Base-by-base conservation (phyloP, 2,329 filamentous ascomycete species). In the Elsinoe perseae region DNA sequence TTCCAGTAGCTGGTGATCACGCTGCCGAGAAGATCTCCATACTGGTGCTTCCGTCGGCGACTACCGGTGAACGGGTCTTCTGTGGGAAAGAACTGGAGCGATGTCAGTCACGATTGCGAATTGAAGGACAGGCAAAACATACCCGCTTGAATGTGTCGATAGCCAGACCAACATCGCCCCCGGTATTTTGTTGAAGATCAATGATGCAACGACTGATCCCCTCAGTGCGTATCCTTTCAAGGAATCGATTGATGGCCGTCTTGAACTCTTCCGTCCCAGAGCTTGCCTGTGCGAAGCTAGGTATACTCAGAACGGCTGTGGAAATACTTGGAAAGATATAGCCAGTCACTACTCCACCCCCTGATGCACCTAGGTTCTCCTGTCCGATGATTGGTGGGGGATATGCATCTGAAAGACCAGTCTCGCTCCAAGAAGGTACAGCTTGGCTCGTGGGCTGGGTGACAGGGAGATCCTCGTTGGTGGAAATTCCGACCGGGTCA, bases 291-390 rank as follows among this genome's bases (percentile, higher is more conserved):
- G 67, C 59, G 46, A 75, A 75, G 52, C 59, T 69, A 1, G 72
- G 72, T 32, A 74, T 69, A 48, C 70, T 73, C 8, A 75, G 61
- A 0, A 75, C 69, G 4, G 67, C 68, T 6, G 67, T 65, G 1
- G 64, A 61, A 5, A 63, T 61, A 21, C 62, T 60, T 16, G 50
- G 28, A 8, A 61, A 18, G 23, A 50, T 44, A 54, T 61, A 61
- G 50, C 56, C 57, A 2, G 58, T 61, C 9, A 60, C 9, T 21
- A 27, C 27, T 3, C 57, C 58, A 2, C 36, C 36, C 5, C n/a
- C 36, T n/a, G 6, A 6, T 14, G 18, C 34, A 18, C 23, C 44
- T 32, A 52, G 57, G 25, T 32, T 43, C 34, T 12, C 50, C 48
- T 48, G 60, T 40, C 32, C 46, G 21, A 21, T 20, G n/a, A 5